phyloP scores from a whole-genome alignment of 176 grass and related monocot species.

The Avena insularis region DNA sequence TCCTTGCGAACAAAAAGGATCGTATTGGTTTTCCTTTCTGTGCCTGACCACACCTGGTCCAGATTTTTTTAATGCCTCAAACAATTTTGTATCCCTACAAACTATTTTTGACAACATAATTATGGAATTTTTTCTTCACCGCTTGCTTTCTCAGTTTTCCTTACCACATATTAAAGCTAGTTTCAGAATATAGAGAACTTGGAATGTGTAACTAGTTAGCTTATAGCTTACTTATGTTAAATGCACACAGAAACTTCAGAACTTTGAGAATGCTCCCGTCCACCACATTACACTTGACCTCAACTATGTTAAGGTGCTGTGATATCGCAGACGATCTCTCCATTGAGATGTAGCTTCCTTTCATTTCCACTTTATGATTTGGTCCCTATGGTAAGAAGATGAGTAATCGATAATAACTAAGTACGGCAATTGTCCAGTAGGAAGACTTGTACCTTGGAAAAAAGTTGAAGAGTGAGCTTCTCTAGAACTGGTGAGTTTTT shows the following conservation, averaged over 20 bases:
- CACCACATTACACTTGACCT: neutral
- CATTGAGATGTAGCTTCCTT: neutral
- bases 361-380: constrained; percentile 12
- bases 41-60: too few relatives aligned
- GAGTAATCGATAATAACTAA: neutral
- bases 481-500: neutral
- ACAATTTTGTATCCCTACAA: neutral
- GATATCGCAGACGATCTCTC: constrained; percentile 3
- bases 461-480: constrained; percentile 9
- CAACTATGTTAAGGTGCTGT: constrained; percentile 20
- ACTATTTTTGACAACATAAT: neutral
- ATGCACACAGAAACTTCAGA: neutral
- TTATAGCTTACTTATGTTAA: neutral
- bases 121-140: neutral
- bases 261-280: neutral
- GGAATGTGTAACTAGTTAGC: neutral
- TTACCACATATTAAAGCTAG: neutral
- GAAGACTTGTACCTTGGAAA: neutral
- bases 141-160: neutral
- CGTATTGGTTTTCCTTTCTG: neutral
- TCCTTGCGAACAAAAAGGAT: neutral
- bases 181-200: neutral
- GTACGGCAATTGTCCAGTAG: neutral
- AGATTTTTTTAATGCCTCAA: neutral
- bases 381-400: neutral